Evolutionary conservation across 495 filamentous ascomycete species (phyloP), one percentile per base, ranked within the genome.

Genomic region (Chaetomium cochliodes): DNA sequence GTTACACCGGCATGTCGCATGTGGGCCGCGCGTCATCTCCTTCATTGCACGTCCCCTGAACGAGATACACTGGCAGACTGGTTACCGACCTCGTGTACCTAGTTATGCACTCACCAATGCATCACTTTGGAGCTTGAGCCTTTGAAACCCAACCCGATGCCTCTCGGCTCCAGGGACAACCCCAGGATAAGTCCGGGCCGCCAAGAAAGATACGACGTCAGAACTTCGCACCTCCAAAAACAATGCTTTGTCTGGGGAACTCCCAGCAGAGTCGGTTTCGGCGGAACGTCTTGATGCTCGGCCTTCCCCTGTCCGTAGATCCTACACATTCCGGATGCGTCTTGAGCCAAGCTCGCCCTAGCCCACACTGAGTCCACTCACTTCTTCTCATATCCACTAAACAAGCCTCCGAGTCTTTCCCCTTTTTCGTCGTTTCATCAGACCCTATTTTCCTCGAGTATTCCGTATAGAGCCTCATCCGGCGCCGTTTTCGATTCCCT

Each of bases 1-100:
- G 33, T 47, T 50, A 23, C 47, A 50, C 47, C 16, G 4, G 12
- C 22, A 41, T 33, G 41, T 46, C 25, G 44, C 58, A 49, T 37
- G 58, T n/a, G 22, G 58, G 58, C 58, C 42, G 58, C 58, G 58
- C 58, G 58, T 60, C 56, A 26, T 30, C 56, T 22, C 15, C 56
- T 22, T 5, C 54, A 5, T 22, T 18, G 18, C 54, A 28, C 54
- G 13, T 22, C 20, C 30, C 54, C 46, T 50, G 46, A 47, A 3
- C n/a, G 44, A 47, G n/a, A 47, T 47, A 18, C 9, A 18, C n/a
- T n/a, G n/a, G n/a, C n/a, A n/a, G n/a, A n/a, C n/a, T n/a, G n/a
- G n/a, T 18, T 47, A 20, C 47, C 28, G 6, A 30, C 28, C 6
- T 30, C 2, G 28, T 30, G 28, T 30, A 30, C 28, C 28, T 30